A percentile compares a stretch with the other conserved stretches of the same genome.
phyloP scores from a whole-genome alignment of 2,329 filamentous ascomycete species.

The Exophiala oligosperma region DNA sequence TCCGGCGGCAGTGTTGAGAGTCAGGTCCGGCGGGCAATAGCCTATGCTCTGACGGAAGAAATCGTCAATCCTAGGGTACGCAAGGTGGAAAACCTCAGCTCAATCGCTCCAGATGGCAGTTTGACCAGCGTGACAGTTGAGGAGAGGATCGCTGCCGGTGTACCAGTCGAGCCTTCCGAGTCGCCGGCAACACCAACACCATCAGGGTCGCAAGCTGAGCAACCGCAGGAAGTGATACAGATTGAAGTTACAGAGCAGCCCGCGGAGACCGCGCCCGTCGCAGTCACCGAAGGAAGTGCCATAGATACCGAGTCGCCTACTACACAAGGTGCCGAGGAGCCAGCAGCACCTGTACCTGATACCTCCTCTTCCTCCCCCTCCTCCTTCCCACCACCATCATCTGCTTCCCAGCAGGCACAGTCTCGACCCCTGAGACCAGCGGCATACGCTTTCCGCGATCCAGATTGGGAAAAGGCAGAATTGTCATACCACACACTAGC shows the following conservation, averaged over 20 bases:
- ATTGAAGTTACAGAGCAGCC: constrained; percentile 32
- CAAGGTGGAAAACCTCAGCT: constrained; percentile 47
- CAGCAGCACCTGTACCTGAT: background rate
- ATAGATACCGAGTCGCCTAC: no score
- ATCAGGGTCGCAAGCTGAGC: background rate
- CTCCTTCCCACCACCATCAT: constrained; percentile 20
- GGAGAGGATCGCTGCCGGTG: constrained; percentile 31
- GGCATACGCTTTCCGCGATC: constrained; percentile 71
- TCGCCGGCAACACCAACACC: no score
- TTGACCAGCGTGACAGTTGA: constrained; percentile 42
- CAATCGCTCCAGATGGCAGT: constrained; percentile 46
- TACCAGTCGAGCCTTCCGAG: background rate
- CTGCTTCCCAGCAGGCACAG: background rate
- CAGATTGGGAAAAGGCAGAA: constrained; percentile 72
- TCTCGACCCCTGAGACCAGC: constrained; percentile 37
- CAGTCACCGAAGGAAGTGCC: no score
- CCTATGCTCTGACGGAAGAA: constrained; percentile 73
- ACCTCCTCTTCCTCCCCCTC: background rate
- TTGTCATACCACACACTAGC: constrained; percentile 72
- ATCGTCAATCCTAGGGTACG: constrained; percentile 36
- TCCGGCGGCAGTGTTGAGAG: constrained; percentile 71
- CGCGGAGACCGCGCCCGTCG: background rate
- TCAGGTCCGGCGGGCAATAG: constrained; percentile 70
- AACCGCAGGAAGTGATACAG: constrained; percentile 15
- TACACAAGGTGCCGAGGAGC: background rate